phyloP scores from a whole-genome alignment of 2,329 filamentous ascomycete genomes.

The Colletotrichum spaethianum region DNA sequence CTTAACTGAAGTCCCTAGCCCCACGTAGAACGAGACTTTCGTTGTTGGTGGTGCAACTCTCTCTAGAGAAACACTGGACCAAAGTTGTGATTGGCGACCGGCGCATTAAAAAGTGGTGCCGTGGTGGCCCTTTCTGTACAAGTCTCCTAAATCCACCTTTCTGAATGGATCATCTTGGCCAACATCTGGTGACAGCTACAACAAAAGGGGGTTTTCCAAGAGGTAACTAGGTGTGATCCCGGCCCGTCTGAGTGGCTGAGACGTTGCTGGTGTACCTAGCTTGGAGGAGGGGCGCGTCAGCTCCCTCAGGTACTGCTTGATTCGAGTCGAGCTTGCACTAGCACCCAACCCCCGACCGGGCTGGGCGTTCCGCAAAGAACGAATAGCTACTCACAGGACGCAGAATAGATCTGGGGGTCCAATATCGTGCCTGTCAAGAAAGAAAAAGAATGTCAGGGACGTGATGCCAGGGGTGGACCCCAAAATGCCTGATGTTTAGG shows the following conservation, averaged over 20 bases:
- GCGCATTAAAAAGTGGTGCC: neutral
- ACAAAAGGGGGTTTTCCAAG: neutral
- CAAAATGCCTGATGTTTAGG: slow-evolving; percentile 21
- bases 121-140: slow-evolving; percentile 5
- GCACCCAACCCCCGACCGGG: neutral
- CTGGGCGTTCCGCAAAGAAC: slow-evolving; percentile 4
- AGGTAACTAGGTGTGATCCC: slow-evolving; percentile 1
- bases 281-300: slow-evolving; percentile 11
- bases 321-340: neutral
- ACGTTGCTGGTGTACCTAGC: neutral
- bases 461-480: neutral
- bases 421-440: slow-evolving; percentile 8
- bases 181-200: slow-evolving; percentile 13
- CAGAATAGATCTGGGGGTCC: slow-evolving; percentile 16
- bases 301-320: slow-evolving; percentile 23
- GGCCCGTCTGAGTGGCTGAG: neutral
- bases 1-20: neutral
- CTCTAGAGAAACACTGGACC: neutral
- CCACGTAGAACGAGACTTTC: neutral
- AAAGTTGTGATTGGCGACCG: slow-evolving; percentile 20
- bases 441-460: neutral
- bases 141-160: neutral
- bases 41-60: slow-evolving; percentile 17
- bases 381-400: neutral
- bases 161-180: slow-evolving; percentile 5